Percentiles rank a stretch among this genome's conserved stretches.
phyloP scores from a whole-genome alignment of 306 rosid species.

The Senna tora region DNA sequence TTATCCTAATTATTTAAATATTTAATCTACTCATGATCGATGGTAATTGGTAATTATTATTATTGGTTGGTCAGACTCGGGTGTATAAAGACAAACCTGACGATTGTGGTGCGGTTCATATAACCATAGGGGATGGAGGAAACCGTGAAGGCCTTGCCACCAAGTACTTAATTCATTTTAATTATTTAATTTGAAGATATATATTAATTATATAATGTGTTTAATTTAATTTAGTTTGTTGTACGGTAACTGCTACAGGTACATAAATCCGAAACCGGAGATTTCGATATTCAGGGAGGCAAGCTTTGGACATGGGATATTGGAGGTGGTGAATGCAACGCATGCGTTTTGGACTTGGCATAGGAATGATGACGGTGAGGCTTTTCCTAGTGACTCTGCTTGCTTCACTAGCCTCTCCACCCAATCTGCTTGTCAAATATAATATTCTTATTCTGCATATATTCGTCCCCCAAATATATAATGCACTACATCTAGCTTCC shows the following conservation, averaged over 20 bases:
- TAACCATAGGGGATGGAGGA: slow-evolving; percentile 94
- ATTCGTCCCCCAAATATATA: neutral
- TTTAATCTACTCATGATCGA: too few species aligned
- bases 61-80: slow-evolving; percentile 50
- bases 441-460: too few species aligned
- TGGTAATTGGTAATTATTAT: too few species aligned
- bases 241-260: slow-evolving; percentile 36
- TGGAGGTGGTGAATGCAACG: slow-evolving; percentile 65
- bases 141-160: slow-evolving; percentile 87
- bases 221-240: neutral
- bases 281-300: slow-evolving; percentile 78
- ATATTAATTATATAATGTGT: too few species aligned
- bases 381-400: slow-evolving; percentile 49
- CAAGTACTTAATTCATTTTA: slow-evolving; percentile 42
- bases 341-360: slow-evolving; percentile 86
- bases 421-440: slow-evolving; percentile 53
- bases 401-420: slow-evolving; percentile 58
- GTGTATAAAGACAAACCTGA: slow-evolving; percentile 62
- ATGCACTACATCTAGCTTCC: neutral
- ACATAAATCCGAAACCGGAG: slow-evolving; percentile 58
- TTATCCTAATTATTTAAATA: too few species aligned
- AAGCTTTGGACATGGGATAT: slow-evolving; percentile 80
- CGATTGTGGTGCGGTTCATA: slow-evolving; percentile 69
- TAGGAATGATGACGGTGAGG: slow-evolving; percentile 59
- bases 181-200: too few species aligned